Evolutionary conservation across 1,139 yeast species (phyloP), one percentile per base, ranked within the genome.

Genomic region (Zygoascus sp.): DNA sequence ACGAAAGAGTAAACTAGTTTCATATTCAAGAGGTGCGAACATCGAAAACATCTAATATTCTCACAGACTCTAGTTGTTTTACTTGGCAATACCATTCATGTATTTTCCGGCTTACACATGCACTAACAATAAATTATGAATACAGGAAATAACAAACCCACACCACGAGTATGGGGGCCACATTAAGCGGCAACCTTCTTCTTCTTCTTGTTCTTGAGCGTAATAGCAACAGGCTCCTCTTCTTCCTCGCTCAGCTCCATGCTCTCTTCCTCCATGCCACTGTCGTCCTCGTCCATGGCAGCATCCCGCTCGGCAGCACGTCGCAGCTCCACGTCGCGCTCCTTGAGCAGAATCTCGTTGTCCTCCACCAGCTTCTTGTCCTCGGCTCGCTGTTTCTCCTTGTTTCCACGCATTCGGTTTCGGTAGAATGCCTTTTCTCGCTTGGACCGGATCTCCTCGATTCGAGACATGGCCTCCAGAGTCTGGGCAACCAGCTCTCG

Each of bases 361-460:
- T 78, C 73, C 63, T 83, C 96, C 45, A 92, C 94, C 65, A 92
- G 76, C 70, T 87, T 87, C 74, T 81, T 82, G 71, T 92, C 98
- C 53, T 86, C 76, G 52, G 82, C 88, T 64, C 88, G 74, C 67
- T 85, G 84, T 68, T 81, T 80, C 59, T 86, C 96, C 70, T 83
- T 84, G 73, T 94, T 92, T 57, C 97, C 97, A 72, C 86, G 87
- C 99, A 92, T 92, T 81, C 98, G 87, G 73, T 90, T 89, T 89
- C 89, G 90, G 75, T 88, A 92, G 88, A 92, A 92, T 30, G 97
- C 97, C 65, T 95, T 79, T 72, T 94, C 98, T 76, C 99, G 84
- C 78, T 83, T 88, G 67, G 80, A 83, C 76, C 98, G 82, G 68
- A 92, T 92, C 72, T 89, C 95, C 68, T 92, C 97, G 53, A 94